These are phyloP conservation scores for Coleophoma cylindrospora DNA, from an alignment of 2,329 filamentous ascomycete genomes.

Conservation along the genomic window DNA sequence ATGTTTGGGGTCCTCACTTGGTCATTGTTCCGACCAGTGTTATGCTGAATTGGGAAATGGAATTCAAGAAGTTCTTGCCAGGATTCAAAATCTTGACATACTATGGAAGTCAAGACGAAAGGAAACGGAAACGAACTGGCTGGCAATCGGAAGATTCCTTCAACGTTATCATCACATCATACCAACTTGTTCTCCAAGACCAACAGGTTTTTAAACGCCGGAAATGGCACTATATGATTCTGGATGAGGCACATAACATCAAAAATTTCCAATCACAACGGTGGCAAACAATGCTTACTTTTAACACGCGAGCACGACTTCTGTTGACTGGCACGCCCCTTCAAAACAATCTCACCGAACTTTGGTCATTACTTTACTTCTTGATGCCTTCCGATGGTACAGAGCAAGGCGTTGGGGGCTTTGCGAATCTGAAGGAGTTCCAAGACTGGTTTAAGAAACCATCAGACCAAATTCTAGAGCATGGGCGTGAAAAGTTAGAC, in stretches of 20 bases:
- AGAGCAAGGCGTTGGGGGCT: conserved; percentile 77
- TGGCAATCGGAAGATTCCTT: conserved; percentile 93
- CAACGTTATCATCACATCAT: conserved; percentile 98
- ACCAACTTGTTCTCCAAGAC: conserved; percentile 92
- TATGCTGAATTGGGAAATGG: conserved; percentile 99
- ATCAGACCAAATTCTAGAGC: conserved; percentile 93
- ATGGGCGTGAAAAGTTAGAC: conserved; percentile 89
- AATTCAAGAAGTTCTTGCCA: conserved; percentile 98
- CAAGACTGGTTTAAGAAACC: conserved; percentile 94
- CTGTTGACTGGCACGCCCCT: conserved; percentile 90
- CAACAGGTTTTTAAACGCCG: conserved; percentile 89
- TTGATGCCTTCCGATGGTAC: conserved; percentile 78
- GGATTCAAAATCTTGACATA: conserved; percentile 98
- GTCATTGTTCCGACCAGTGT: conserved; percentile 97
- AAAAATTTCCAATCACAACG: conserved; percentile 98
- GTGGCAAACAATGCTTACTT: conserved; percentile 92
- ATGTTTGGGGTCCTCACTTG: conserved; percentile 92
- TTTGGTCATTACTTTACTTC: conserved; percentile 97
- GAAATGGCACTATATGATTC: conserved; percentile 95
- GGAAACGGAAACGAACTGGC: conserved; percentile 82
- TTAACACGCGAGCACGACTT: conserved; percentile 84
- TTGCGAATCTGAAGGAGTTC: conserved; percentile 93
- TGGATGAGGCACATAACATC: conserved; percentile 98
- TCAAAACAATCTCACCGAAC: conserved; percentile 92
- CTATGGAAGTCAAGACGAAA: conserved; percentile 90